Percentiles rank a stretch among this genome's conserved stretches.
Evolutionary conservation across 352 stramenopile genomes (phyloP).

Genomic region (Globisporangium recalcitrans): DNA sequence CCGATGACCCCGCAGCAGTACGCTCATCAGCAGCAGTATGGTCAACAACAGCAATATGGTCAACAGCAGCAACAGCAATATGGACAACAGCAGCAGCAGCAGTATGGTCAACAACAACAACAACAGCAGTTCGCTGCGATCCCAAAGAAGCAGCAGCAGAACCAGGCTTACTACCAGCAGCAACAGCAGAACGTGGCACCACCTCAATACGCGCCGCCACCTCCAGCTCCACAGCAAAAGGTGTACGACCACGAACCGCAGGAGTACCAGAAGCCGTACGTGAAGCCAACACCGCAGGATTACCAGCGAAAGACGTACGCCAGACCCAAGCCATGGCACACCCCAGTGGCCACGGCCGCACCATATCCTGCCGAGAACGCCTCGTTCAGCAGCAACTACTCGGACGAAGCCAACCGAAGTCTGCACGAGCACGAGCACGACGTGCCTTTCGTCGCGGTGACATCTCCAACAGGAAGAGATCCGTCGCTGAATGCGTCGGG

Average conservation of each 20-base stretch:
- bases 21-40: conserved; percentile 6
- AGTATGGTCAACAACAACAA: conserved; percentile 12
- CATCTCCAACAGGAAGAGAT: conserved; percentile 18
- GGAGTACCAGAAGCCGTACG: conserved; percentile 5
- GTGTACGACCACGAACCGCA: conserved; percentile 4
- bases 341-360: not conserved
- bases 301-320: conserved; percentile 14
- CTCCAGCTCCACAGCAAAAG: conserved; percentile 14
- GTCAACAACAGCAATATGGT: conserved; percentile 9
- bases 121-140: conserved; percentile 22
- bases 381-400: conserved; percentile 13
- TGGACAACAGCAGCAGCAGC: conserved; percentile 12
- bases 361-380: conserved; percentile 6
- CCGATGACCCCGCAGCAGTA: conserved; percentile 11
- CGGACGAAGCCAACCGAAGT: conserved; percentile 13
- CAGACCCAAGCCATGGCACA: conserved; percentile 15
- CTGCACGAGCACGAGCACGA: conserved; percentile 12
- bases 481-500: conserved; percentile 1
- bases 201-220: not conserved
- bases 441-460: conserved; percentile 23
- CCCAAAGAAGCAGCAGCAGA: conserved; percentile 11
- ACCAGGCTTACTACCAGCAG: conserved; percentile 10
- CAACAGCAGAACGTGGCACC: not conserved
- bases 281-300: conserved; percentile 11
- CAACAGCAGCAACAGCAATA: conserved; percentile 18